Base-by-base conservation (phyloP, 2,329 filamentous ascomycete genomes). In the Madurella mycetomatis region DNA sequence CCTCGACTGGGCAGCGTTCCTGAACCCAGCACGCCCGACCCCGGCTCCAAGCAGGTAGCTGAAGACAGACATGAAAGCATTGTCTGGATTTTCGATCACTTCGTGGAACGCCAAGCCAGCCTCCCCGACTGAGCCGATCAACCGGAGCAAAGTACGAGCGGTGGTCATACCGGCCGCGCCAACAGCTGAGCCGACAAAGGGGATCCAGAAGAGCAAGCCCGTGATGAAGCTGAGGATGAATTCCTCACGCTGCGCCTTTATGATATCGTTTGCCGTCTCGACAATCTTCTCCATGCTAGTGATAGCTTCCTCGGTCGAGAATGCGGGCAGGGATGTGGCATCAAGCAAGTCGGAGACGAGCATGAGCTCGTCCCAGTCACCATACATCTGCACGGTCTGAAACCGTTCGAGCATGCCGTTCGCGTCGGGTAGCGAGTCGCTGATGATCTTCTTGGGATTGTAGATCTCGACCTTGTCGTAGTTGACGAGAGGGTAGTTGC, bases 221-320 rank as follows among this genome's bases (percentile, higher is more conserved):
- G 45, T 57, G 31, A 69, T 43, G 60, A 69, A 66, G 34, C 57
- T 57, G 16, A 68, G 53, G 30, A 67, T 62, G 47, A 68, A 58
- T 15, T 59, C 56, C 49, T 68, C 61, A 42, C 58, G 55, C 57
- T 66, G 52, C 47, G 60, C 53, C 49, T 66, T 56, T 18, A 63
- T 50, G 9, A 65, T 63, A 46, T 67, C 52, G 12, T 64, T 56
- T 15, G 55, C 65, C 15, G 47, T 58, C n/a, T 68, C 44, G 15
- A 56, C 41, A 5, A 67, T 56, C 12, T 56, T 47, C 15, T 54
- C 17, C 61, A 67, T 67, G 45, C 53, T 60, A 12, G 60, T 51
- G 15, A 63, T 41, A 15, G 59, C 62, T 15, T 55, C 32, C 31
- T 50, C 56, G 5, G 61, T 52, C 51, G 60, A 60, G 32, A 61